Conservation (phyloP, 495 filamentous ascomycete genomes). For the Hypoxylon lenormandii region DNA sequence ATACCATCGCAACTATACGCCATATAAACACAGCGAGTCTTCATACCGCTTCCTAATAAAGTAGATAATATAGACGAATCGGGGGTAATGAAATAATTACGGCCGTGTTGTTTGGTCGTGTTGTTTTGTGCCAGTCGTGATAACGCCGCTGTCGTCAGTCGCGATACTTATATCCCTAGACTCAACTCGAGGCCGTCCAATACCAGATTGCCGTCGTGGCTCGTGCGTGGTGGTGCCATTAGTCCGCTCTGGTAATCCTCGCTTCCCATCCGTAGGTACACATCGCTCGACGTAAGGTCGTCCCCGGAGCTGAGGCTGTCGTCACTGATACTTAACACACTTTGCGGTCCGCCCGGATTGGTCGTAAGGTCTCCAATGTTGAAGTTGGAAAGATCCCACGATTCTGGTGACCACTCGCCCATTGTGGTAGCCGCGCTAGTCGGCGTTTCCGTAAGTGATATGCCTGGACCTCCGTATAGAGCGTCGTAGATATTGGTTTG, state of each 20-base stretch:
- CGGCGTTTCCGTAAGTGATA: constrained; percentile 57
- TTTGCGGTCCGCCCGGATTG: constrained; percentile 66
- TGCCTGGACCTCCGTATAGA: constrained; percentile 78
- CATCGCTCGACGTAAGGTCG: constrained; percentile 54
- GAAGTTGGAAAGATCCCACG: constrained; percentile 65
- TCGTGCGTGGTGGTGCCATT: constrained; percentile 45
- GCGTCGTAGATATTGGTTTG: constrained; percentile 84
- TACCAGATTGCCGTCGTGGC: constrained; percentile 52
- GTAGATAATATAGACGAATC: constrained; percentile 10
- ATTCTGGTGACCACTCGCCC: constrained; percentile 65
- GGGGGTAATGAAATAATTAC: constrained; percentile 1
- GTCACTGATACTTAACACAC: constrained; percentile 79
- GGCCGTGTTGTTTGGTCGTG: background rate
- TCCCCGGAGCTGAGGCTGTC: constrained; percentile 75
- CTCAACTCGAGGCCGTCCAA: constrained; percentile 60
- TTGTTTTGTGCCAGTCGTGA: background rate
- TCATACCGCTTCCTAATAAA: constrained; percentile 33
- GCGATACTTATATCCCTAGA: constrained; percentile 51
- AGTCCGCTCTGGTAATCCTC: constrained; percentile 51
- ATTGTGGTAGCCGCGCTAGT: constrained; percentile 47
- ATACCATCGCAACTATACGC: constrained; percentile 11
- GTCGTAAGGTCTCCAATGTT: constrained; percentile 60
- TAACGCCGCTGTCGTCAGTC: background rate
- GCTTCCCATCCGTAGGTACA: constrained; percentile 53
- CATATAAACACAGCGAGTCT: constrained; percentile 22